Percentiles rank a stretch among this genome's conserved stretches.
phyloP scores from a whole-genome alignment of 345 rosid genomes.

The Eucalyptus curtisii region DNA sequence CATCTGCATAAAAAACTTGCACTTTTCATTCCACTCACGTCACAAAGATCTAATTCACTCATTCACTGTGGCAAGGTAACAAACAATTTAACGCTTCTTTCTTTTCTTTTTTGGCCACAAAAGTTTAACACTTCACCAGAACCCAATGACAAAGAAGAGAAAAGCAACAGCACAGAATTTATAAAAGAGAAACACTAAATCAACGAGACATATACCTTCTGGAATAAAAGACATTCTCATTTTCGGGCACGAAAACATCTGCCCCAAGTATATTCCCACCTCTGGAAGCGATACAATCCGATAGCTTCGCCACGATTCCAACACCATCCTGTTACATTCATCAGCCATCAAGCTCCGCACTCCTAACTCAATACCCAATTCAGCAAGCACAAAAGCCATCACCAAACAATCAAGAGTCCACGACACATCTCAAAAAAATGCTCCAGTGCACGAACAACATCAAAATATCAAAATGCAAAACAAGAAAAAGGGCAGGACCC shows the following conservation, averaged over 20 bases:
- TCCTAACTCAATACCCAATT: not conserved
- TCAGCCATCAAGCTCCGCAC: not conserved
- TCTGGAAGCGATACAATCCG: slow-evolving; percentile 85
- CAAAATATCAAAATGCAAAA: not conserved
- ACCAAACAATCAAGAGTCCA: not conserved
- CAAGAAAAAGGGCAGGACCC: not conserved
- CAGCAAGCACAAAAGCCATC: not conserved
- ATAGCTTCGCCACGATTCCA: slow-evolving; percentile 85
- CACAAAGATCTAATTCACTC: not conserved
- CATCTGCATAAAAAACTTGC: not conserved
- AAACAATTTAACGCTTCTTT: not conserved
- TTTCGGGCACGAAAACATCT: slow-evolving; percentile 85
- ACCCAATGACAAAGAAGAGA: not conserved
- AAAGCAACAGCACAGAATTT: not conserved
- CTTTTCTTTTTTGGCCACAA: not conserved
- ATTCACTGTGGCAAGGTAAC: not conserved
- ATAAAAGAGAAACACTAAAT: not conserved
- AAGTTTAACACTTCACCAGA: not conserved
- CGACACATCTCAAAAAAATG: not conserved
- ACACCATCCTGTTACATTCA: slow-evolving; percentile 44
- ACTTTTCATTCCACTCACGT: not conserved
- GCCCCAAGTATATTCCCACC: slow-evolving; percentile 91
- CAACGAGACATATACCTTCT: slow-evolving; percentile 41
- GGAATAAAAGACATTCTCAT: slow-evolving; percentile 72
- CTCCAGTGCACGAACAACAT: not conserved